Conservation (phyloP, 192 early-diverging fungal species). For the Coemansia sp. region DNA sequence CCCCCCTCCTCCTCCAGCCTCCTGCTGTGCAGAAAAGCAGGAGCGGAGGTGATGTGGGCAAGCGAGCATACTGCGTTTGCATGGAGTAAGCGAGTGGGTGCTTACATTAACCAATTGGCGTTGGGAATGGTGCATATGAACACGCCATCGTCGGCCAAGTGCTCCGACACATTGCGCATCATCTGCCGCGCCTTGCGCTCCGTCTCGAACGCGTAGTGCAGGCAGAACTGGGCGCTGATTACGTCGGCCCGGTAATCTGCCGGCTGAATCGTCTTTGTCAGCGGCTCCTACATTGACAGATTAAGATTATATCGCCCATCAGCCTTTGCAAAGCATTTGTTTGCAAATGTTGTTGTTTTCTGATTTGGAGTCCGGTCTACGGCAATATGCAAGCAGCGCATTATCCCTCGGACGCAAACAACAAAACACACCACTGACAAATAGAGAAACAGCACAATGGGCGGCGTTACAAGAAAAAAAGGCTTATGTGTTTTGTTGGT, state of each 20-base stretch:
- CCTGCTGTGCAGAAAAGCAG: no score
- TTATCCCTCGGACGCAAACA: background rate
- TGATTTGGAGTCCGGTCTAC: no score
- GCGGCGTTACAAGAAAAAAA: background rate
- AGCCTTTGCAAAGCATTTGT: no score
- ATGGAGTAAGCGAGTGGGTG: background rate
- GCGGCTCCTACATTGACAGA: conserved; percentile 44
- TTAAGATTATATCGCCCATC: no score
- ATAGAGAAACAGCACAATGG: background rate
- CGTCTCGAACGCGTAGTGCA: conserved; percentile 92
- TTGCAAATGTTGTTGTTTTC: no score
- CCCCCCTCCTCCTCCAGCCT: no score
- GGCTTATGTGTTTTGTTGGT: no score
- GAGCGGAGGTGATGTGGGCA: no score
- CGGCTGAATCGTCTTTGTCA: conserved; percentile 55
- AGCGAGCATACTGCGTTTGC: background rate
- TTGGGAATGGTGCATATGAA: conserved; percentile 95
- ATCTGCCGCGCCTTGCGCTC: conserved; percentile 77
- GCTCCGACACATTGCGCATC: conserved; percentile 70
- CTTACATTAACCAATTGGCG: conserved; percentile 82
- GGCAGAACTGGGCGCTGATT: conserved; percentile 93
- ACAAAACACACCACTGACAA: background rate
- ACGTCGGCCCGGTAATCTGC: conserved; percentile 64
- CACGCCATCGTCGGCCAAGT: conserved; percentile 67
- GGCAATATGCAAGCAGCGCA: no score